Conservation (phyloP, 139 green algal species). For the Pycnococcus provasolii region DNA sequence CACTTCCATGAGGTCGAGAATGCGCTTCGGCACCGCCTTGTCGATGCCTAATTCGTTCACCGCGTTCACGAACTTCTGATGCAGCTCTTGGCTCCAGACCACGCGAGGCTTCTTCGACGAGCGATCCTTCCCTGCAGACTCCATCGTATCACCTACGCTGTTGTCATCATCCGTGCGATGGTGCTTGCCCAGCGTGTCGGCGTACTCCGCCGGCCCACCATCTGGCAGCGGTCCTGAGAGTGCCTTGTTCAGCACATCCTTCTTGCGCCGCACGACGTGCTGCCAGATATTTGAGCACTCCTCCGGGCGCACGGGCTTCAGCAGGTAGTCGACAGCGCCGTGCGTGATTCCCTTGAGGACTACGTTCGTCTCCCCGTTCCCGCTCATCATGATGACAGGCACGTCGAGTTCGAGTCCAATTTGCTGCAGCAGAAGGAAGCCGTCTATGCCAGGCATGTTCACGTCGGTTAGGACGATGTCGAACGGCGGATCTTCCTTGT, state of each 20-base stretch:
- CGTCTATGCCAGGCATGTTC: slow-evolving; percentile 97
- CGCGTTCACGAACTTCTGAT: slow-evolving; percentile 91
- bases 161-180: neutral
- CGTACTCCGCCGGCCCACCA: neutral
- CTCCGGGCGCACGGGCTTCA: slow-evolving; percentile 92
- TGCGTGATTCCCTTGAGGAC: slow-evolving; percentile 88
- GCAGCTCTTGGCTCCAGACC: slow-evolving; percentile 90
- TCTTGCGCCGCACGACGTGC: slow-evolving; percentile 72
- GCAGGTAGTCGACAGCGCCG: slow-evolving; percentile 90
- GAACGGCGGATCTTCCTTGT: slow-evolving; percentile 34
- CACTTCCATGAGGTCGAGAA: slow-evolving; percentile 91
- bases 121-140: too few species aligned
- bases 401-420: slow-evolving; percentile 85
- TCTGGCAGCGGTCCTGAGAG: neutral
- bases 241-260: neutral
- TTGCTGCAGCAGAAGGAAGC: slow-evolving; percentile 84
- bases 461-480: slow-evolving; percentile 93
- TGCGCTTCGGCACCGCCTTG: slow-evolving; percentile 96
- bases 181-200: neutral
- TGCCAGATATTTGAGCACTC: slow-evolving; percentile 95
- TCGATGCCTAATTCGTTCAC: slow-evolving; percentile 92
- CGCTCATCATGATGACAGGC: slow-evolving; percentile 97
- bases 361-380: slow-evolving; percentile 73
- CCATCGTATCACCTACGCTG: neutral
- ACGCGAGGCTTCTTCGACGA: slow-evolving; percentile 79